phyloP scores from a whole-genome alignment of 768 basidiomycete genomes.

The Auricularia sp. region DNA sequence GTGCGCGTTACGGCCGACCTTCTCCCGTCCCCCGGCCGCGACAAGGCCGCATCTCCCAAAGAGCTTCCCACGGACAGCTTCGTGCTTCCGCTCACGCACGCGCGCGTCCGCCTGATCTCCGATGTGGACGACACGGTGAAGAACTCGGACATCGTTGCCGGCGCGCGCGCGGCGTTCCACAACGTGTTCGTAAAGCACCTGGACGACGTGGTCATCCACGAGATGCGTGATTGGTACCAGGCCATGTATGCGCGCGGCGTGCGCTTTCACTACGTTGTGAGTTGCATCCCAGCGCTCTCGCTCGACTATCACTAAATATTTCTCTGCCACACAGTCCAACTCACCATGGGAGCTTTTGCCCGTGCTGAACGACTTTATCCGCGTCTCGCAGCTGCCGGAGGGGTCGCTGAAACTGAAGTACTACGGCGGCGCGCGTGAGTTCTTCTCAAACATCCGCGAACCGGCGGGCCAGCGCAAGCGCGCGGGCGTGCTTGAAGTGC shows the following conservation, averaged over 20 bases:
- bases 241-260: conserved; percentile 63
- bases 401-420: conserved; percentile 78
- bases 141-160: conserved; percentile 61
- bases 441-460: conserved; percentile 74
- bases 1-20: conserved; percentile 8
- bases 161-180: conserved; percentile 73
- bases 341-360: conserved; percentile 80
- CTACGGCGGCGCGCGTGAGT: conserved; percentile 63
- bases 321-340: conserved; percentile 50
- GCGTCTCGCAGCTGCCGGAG: conserved; percentile 54
- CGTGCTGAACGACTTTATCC: conserved; percentile 66
- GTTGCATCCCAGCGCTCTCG: conserved; percentile 22
- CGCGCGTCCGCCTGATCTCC: conserved; percentile 70
- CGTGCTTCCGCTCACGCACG: conserved; percentile 40
- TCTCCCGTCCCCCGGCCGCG: conserved; percentile 2
- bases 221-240: conserved; percentile 76
- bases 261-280: conserved; percentile 80
- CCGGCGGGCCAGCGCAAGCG: conserved; percentile 79
- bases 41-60: not conserved
- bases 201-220: conserved; percentile 67
- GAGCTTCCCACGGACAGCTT: conserved; percentile 13
- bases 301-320: not conserved
- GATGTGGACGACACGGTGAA: conserved; percentile 95
- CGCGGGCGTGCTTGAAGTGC: conserved; percentile 62
- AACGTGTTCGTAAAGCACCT: conserved; percentile 89